These are phyloP conservation scores for Penicillium palitans DNA, from an alignment of 2,329 filamentous ascomycete species.

Conservation along the genomic window DNA sequence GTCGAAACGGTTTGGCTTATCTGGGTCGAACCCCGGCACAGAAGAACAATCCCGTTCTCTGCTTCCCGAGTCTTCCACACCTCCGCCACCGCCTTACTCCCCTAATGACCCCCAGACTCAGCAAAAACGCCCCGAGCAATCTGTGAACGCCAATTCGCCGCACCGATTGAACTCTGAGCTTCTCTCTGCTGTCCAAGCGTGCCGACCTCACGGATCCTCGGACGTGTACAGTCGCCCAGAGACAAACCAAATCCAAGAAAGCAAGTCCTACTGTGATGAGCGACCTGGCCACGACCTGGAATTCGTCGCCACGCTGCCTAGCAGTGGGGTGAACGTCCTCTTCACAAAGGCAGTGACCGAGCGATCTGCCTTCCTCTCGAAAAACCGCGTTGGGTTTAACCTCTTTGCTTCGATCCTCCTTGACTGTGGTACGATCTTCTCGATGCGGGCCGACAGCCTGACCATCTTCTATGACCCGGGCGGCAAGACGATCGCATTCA, in stretches of 20 bases:
- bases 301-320: slow-evolving; percentile 66
- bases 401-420: slow-evolving; percentile 68
- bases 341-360: slow-evolving; percentile 58
- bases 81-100: slow-evolving; percentile 46
- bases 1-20: slow-evolving; percentile 65
- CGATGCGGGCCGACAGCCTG: slow-evolving; percentile 65
- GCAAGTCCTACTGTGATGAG: slow-evolving; percentile 81
- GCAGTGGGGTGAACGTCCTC: slow-evolving; percentile 73
- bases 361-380: slow-evolving; percentile 58
- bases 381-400: slow-evolving; percentile 64
- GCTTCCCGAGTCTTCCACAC: slow-evolving; percentile 25
- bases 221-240: slow-evolving; percentile 71
- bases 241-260: slow-evolving; percentile 74
- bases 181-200: slow-evolving; percentile 74
- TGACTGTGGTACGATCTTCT: slow-evolving; percentile 71
- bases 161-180: slow-evolving; percentile 54
- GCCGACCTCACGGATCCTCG: slow-evolving; percentile 72
- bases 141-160: slow-evolving; percentile 36
- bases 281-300: slow-evolving; percentile 71
- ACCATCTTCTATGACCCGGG: slow-evolving; percentile 84
- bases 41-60: slow-evolving; percentile 28
- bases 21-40: slow-evolving; percentile 23
- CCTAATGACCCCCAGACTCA: slow-evolving; percentile 33
- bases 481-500: slow-evolving; percentile 89
- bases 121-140: slow-evolving; percentile 31